Evolutionary conservation across 2,329 filamentous ascomycete species (phyloP).

Genomic region (Beauveria sp.): DNA sequence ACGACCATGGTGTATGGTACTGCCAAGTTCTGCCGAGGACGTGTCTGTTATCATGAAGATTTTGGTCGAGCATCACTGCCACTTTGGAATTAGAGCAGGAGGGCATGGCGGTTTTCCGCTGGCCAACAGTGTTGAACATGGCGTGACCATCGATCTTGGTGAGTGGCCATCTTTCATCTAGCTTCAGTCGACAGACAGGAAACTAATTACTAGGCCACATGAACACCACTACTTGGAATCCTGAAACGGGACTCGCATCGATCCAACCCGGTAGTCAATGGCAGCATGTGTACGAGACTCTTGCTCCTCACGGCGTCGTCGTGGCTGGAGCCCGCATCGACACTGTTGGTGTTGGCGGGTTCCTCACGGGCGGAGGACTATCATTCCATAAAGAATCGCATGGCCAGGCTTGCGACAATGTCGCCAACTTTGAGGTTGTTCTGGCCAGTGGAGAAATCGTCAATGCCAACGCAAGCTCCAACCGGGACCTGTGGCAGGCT

Average conservation of each 20-base stretch:
- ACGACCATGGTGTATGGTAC: conserved; percentile 20
- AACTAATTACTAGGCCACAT: conserved; percentile 15
- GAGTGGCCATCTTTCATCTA: background rate
- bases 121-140: conserved; percentile 12
- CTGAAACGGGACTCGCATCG: conserved; percentile 21
- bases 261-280: conserved; percentile 30
- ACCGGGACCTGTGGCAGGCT: too few species aligned
- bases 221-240: conserved; percentile 23
- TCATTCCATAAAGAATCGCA: conserved; percentile 26
- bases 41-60: conserved; percentile 15
- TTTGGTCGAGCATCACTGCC: conserved; percentile 9
- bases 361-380: conserved; percentile 28
- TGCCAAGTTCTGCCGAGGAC: conserved; percentile 16
- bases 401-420: conserved; percentile 35
- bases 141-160: conserved; percentile 12
- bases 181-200: too few species aligned
- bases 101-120: conserved; percentile 12
- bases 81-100: conserved; percentile 15
- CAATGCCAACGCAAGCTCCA: too few species aligned
- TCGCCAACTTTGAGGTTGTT: conserved; percentile 36
- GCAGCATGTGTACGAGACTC: conserved; percentile 29
- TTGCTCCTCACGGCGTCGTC: conserved; percentile 25
- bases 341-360: conserved; percentile 29
- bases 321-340: conserved; percentile 29
- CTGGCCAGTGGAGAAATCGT: conserved; percentile 22